Percentiles rank a stretch among this genome's conserved stretches.
Evolutionary conservation across 192 early-diverging fungal species (phyloP).

Genomic region (Haplosporangium gracile): DNA sequence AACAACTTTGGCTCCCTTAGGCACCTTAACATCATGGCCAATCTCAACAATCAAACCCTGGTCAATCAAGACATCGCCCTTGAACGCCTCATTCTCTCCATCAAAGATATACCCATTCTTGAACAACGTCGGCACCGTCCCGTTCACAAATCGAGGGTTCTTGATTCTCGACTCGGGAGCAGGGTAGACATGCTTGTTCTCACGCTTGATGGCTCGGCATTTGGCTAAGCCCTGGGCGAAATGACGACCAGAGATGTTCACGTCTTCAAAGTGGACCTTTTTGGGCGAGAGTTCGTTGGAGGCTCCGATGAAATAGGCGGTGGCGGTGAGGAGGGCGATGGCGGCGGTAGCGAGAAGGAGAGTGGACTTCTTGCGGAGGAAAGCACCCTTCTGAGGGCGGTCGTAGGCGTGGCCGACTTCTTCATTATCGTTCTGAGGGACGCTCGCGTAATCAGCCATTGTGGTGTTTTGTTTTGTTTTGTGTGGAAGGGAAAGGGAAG

Average conservation of each 20-base stretch:
- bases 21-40: constrained; percentile 51
- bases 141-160: constrained; percentile 62
- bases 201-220: constrained; percentile 44
- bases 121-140: constrained; percentile 61
- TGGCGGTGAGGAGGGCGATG: constrained; percentile 39
- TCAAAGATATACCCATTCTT: constrained; percentile 72
- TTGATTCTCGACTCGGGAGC: constrained; percentile 26
- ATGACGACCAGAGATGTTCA: constrained; percentile 43
- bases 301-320: constrained; percentile 40
- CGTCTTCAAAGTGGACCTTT: constrained; percentile 41
- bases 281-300: constrained; percentile 47
- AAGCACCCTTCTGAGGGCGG: constrained; percentile 20
- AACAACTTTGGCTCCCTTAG: constrained; percentile 59
- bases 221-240: constrained; percentile 42
- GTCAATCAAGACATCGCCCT: constrained; percentile 68
- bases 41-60: constrained; percentile 69
- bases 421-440: constrained; percentile 50
- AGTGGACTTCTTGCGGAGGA: constrained; percentile 50
- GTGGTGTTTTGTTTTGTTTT: not conserved
- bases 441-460: constrained; percentile 44
- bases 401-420: constrained; percentile 42
- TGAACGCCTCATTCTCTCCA: constrained; percentile 56
- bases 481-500: not conserved
- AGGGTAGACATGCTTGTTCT: constrained; percentile 34
- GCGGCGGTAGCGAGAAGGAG: constrained; percentile 48